These are phyloP conservation scores for Penicillium sp. DNA, from an alignment of 2,329 filamentous ascomycete species.

Conservation along the genomic window DNA sequence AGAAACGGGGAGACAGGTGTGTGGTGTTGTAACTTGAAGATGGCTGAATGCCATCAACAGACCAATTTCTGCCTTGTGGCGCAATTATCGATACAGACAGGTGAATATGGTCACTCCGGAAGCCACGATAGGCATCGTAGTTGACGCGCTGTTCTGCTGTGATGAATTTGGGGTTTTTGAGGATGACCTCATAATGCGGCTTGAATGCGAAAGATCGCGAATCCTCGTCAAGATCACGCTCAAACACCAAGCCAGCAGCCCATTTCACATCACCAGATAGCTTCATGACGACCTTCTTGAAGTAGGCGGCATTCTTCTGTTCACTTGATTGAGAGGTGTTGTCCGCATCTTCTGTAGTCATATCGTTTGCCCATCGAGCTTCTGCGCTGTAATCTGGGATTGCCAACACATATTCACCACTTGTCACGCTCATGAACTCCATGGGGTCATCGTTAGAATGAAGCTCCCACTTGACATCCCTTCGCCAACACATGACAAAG, in stretches of 20 bases:
- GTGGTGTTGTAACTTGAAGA: constrained; percentile 95
- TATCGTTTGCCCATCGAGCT: constrained; percentile 63
- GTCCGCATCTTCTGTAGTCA: constrained; percentile 53
- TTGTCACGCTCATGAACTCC: constrained; percentile 93
- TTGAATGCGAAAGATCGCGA: constrained; percentile 82
- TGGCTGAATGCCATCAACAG: constrained; percentile 68
- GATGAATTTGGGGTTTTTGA: constrained; percentile 77
- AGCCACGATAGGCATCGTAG: constrained; percentile 96
- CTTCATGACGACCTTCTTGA: constrained; percentile 99
- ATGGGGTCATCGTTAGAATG: constrained; percentile 83
- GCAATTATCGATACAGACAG: constrained; percentile 89
- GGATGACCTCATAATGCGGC: constrained; percentile 86
- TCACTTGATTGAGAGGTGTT: constrained; percentile 64
- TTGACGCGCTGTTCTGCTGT: constrained; percentile 55
- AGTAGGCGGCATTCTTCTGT: constrained; percentile 71
- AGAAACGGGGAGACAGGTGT: constrained; percentile 91
- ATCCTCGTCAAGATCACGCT: constrained; percentile 72
- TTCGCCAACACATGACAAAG: constrained; percentile 98
- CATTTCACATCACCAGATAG: constrained; percentile 93
- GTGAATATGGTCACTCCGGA: constrained; percentile 95
- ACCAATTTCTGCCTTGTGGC: constrained; percentile 84
- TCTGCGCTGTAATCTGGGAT: constrained; percentile 91
- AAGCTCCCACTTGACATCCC: constrained; percentile 84
- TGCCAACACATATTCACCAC: constrained; percentile 90
- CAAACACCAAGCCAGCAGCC: constrained; percentile 88